Evolutionary conservation across 768 basidiomycete genomes (phyloP).

Genomic region (Tulasnella sp.): DNA sequence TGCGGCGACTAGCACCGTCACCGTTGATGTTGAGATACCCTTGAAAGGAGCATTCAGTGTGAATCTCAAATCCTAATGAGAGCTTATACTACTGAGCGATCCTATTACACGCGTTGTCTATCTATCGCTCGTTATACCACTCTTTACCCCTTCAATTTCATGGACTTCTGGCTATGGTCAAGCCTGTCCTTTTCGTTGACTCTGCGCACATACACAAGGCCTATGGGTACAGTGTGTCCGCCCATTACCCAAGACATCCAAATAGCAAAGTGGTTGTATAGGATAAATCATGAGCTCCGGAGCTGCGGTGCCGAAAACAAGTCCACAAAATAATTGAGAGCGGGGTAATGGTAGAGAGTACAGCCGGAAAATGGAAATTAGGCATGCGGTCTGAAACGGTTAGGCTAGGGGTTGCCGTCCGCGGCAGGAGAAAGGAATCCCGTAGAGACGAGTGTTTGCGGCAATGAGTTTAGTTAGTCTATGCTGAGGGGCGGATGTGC

Average conservation of each 20-base stretch:
- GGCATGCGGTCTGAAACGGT: neutral
- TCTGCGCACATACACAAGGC: neutral
- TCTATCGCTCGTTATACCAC: neutral
- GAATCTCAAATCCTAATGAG: neutral
- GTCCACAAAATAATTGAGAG: neutral
- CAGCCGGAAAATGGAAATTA: neutral
- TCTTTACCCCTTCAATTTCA: neutral
- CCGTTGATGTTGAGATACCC: conserved; percentile 23
- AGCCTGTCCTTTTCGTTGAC: neutral
- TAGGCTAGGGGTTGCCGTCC: neutral
- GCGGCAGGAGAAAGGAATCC: neutral
- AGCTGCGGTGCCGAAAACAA: neutral
- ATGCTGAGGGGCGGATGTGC: no score
- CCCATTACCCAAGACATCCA: neutral
- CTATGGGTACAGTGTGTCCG: neutral
- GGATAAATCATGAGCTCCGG: neutral
- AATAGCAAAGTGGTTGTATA: neutral
- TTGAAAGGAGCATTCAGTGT: conserved; percentile 24
- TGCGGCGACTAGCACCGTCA: conserved; percentile 25
- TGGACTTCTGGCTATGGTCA: neutral
- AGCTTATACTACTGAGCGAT: neutral
- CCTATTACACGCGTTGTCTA: neutral
- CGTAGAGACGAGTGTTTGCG: neutral
- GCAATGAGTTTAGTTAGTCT: neutral
- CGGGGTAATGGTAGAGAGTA: neutral